Conservation (phyloP, 148 eudicot species). For the Agrostemma githago region DNA sequence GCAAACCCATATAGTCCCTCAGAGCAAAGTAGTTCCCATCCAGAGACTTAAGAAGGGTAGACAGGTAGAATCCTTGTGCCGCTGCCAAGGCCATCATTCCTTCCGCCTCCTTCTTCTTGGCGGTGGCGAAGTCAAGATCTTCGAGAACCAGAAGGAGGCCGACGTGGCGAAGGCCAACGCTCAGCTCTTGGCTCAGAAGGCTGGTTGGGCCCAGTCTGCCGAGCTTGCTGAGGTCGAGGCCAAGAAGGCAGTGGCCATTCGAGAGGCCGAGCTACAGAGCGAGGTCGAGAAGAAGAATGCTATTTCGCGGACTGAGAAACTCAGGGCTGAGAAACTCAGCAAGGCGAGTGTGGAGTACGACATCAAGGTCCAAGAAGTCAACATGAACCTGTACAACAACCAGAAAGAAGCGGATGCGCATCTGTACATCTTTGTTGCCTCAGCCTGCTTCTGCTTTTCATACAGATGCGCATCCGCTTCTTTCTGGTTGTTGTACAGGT, state of each 20-base stretch:
- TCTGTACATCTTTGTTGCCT: no score
- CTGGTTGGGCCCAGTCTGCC: constrained; percentile 31
- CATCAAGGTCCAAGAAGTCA: no score
- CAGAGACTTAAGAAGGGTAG: constrained; percentile 12
- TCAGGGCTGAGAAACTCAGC: no score
- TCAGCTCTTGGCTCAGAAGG: constrained; percentile 32
- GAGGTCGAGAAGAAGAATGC: no score
- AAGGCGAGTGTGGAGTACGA: no score
- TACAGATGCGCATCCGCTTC: no score
- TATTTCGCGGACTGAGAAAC: no score
- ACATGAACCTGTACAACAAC: no score
- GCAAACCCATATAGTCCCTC: constrained; percentile 28
- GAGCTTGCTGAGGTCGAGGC: constrained; percentile 42
- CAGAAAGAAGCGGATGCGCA: no score
- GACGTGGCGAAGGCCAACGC: constrained; percentile 35
- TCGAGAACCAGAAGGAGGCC: constrained; percentile 34
- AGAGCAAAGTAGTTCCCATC: constrained; percentile 23
- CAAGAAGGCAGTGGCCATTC: constrained; percentile 30
- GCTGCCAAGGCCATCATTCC: constrained; percentile 33
- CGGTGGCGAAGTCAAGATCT: constrained; percentile 28
- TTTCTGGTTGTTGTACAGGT: no score
- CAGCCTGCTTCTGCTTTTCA: no score
- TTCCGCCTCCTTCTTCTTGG: constrained; percentile 34
- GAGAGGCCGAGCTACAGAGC: constrained; percentile 34
- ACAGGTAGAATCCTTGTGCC: constrained; percentile 33